Percentiles rank a stretch among this genome's conserved stretches.
Evolutionary conservation across 805 yeast genomes (phyloP).

Genomic region (Limtongia smithiae): DNA sequence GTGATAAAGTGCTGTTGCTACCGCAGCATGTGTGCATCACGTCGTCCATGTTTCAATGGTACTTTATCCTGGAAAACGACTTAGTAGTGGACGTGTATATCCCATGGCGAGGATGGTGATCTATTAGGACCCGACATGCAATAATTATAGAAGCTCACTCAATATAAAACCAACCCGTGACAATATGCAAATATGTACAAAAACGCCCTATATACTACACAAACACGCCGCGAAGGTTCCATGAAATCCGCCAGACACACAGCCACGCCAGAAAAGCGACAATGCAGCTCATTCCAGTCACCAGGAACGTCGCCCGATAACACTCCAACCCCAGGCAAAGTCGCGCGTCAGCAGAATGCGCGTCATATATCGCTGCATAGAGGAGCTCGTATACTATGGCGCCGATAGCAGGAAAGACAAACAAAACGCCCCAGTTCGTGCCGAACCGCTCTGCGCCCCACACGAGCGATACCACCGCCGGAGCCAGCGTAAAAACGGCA

Average conservation of each 20-base stretch:
- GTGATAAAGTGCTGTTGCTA: constrained; percentile 51
- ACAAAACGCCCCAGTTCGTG: constrained; percentile 86
- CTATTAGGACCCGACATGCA: neutral
- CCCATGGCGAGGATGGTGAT: constrained; percentile 53
- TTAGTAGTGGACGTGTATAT: constrained; percentile 59
- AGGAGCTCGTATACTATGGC: constrained; percentile 62
- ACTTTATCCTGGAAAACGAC: constrained; percentile 47
- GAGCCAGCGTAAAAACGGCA: constrained; percentile 78
- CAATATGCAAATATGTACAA: constrained; percentile 3
- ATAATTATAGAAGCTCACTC: constrained; percentile 1
- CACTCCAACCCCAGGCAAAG: constrained; percentile 30
- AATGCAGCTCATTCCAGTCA: constrained; percentile 32
- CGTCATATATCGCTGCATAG: constrained; percentile 64
- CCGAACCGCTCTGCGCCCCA: constrained; percentile 92
- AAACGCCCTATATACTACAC: constrained; percentile 7
- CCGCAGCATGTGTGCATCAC: constrained; percentile 77
- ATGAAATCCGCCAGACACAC: constrained; percentile 18
- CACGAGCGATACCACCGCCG: constrained; percentile 73
- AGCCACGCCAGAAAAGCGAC: constrained; percentile 24
- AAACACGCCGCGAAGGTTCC: constrained; percentile 17
- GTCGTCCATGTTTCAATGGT: constrained; percentile 57
- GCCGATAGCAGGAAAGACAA: constrained; percentile 86
- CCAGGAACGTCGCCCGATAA: constrained; percentile 32
- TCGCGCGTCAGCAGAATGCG: constrained; percentile 34
- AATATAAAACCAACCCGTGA: neutral